phyloP scores from a whole-genome alignment of 1,284 basidiomycete genomes.

The Ustilago hordei region DNA sequence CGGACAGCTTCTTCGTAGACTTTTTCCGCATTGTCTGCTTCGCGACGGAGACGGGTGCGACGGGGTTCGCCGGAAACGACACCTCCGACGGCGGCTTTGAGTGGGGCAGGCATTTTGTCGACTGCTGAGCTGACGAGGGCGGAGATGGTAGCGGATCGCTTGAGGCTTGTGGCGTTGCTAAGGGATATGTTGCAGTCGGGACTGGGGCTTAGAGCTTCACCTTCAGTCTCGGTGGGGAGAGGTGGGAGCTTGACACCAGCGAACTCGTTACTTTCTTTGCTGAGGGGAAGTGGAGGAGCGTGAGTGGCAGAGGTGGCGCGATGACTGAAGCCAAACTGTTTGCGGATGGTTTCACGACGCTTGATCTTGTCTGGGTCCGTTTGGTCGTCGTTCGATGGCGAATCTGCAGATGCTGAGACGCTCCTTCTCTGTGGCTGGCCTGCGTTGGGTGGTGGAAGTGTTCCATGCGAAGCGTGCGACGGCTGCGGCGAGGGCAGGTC shows the following conservation, averaged over 20 bases:
- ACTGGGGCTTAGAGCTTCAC: constrained; percentile 17
- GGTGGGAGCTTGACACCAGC: constrained; percentile 46
- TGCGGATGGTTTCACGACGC: constrained; percentile 65
- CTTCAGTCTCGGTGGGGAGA: constrained; percentile 49
- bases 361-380: constrained; percentile 57
- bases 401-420: constrained; percentile 25
- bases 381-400: constrained; percentile 13
- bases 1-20: constrained; percentile 59
- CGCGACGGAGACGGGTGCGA: constrained; percentile 61
- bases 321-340: constrained; percentile 66
- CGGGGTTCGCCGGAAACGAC: constrained; percentile 57
- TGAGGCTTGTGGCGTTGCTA: constrained; percentile 29
- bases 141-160: constrained; percentile 51
- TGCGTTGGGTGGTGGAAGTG: constrained; percentile 14
- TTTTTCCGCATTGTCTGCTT: constrained; percentile 62
- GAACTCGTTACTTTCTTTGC: constrained; percentile 18
- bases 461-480: constrained; percentile 7
- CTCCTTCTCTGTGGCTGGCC: constrained; percentile 20
- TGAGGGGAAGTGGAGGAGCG: neutral
- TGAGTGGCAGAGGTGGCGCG: constrained; percentile 37
- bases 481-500: constrained; percentile 18
- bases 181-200: neutral
- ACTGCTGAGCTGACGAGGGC: constrained; percentile 60
- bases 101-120: constrained; percentile 56
- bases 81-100: constrained; percentile 61